Percentiles rank a stretch among this genome's conserved stretches.
Evolutionary conservation across 139 green algal species (phyloP).

Genomic region (Chlamydomonas sp.): DNA sequence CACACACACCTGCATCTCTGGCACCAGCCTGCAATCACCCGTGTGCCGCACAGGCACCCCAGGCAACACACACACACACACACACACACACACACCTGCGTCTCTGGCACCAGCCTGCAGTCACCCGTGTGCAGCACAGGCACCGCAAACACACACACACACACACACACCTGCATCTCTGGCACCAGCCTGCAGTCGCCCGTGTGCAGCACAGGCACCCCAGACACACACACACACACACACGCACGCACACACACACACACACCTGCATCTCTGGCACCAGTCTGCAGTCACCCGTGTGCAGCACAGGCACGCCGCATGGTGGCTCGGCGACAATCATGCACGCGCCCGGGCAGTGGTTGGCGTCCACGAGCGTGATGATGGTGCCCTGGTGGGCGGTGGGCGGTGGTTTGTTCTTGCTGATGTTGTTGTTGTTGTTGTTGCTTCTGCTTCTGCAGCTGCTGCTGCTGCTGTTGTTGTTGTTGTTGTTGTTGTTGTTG

Average conservation of each 20-base stretch:
- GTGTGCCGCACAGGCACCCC: background rate
- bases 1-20: constrained; percentile 52
- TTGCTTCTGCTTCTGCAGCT: no score
- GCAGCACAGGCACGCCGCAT: constrained; percentile 57
- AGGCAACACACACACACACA: constrained; percentile 4
- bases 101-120: constrained; percentile 39
- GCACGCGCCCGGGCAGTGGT: constrained; percentile 84
- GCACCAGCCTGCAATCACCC: constrained; percentile 13
- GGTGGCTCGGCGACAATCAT: constrained; percentile 64
- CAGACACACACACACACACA: constrained; percentile 13
- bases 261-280: background rate
- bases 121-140: constrained; percentile 88
- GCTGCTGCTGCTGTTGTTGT: background rate
- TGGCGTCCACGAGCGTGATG: constrained; percentile 85
- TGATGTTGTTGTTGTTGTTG: background rate
- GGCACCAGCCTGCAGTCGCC: constrained; percentile 16
- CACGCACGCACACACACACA: background rate
- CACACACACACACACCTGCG: background rate
- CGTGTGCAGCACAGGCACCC: background rate
- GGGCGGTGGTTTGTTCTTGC: background rate
- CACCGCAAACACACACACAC: constrained; percentile 11
- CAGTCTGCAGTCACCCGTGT: constrained; percentile 82
- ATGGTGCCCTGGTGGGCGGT: constrained; percentile 33
- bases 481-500: no score
- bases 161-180: constrained; percentile 44